Evolutionary conservation across 495 filamentous ascomycete genomes (phyloP).

Genomic region (Daldinia grandis): DNA sequence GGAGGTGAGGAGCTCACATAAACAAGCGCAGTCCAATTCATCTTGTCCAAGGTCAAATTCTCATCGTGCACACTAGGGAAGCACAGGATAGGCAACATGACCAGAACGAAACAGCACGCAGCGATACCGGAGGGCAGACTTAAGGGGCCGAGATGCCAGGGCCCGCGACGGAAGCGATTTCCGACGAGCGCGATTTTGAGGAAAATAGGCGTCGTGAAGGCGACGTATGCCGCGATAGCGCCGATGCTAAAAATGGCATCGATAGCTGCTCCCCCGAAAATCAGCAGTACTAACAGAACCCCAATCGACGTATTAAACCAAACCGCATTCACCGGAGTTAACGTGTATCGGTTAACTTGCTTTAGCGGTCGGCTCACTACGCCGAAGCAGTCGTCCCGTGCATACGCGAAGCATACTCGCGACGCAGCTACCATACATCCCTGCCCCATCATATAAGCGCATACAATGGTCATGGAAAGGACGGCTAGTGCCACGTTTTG

Average conservation of each 20-base stretch:
- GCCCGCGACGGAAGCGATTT: slow-evolving; percentile 71
- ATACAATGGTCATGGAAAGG: slow-evolving; percentile 75
- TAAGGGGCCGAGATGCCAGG: slow-evolving; percentile 76
- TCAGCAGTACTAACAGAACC: slow-evolving; percentile 69
- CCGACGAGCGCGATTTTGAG: slow-evolving; percentile 80
- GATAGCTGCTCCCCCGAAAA: slow-evolving; percentile 74
- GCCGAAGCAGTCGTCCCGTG: slow-evolving; percentile 79
- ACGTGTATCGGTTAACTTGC: slow-evolving; percentile 69
- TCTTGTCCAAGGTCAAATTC: slow-evolving; percentile 64
- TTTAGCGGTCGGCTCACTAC: slow-evolving; percentile 68
- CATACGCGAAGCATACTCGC: slow-evolving; percentile 81
- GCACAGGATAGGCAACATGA: slow-evolving; percentile 81
- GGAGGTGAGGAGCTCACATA: slow-evolving; percentile 56
- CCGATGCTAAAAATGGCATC: slow-evolving; percentile 81
- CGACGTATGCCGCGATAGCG: slow-evolving; percentile 76
- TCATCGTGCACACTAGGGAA: slow-evolving; percentile 67
- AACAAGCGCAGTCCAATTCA: slow-evolving; percentile 83
- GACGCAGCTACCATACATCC: slow-evolving; percentile 85
- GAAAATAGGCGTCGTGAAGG: slow-evolving; percentile 78
- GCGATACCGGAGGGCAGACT: slow-evolving; percentile 68
- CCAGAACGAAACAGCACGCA: slow-evolving; percentile 68
- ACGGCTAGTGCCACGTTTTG: slow-evolving; percentile 71
- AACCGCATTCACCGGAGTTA: slow-evolving; percentile 81
- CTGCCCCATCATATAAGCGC: slow-evolving; percentile 83
- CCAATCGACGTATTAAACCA: slow-evolving; percentile 75